Percentiles rank a stretch among this genome's conserved stretches.
Conservation (phyloP, 2,329 filamentous ascomycete species). For the Paecilomyces dactylethromorphus region DNA sequence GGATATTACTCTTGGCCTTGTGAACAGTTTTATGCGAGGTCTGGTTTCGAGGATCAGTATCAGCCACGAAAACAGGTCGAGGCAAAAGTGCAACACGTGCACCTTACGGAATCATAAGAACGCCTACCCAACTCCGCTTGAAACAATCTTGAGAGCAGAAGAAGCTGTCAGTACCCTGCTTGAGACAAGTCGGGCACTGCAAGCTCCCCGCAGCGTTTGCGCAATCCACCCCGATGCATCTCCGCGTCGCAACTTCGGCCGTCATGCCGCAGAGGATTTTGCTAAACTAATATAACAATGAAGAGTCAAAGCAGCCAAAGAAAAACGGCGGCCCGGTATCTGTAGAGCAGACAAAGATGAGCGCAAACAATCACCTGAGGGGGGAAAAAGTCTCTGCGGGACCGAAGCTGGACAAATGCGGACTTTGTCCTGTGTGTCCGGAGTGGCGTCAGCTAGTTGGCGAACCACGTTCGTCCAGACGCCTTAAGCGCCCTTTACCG, state of each 20-base stretch:
- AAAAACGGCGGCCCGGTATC: not conserved
- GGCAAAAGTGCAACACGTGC: conserved; percentile 8
- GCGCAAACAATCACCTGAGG: not conserved
- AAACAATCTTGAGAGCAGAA: conserved; percentile 99
- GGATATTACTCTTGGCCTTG: conserved; percentile 70
- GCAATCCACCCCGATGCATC: conserved; percentile 77
- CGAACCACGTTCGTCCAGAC: not conserved
- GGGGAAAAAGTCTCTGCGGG: not conserved
- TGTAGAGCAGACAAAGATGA: not conserved
- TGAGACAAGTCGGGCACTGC: conserved; percentile 93
- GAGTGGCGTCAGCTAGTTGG: not conserved
- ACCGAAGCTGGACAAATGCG: not conserved
- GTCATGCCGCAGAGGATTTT: conserved; percentile 13
- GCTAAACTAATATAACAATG: not conserved
- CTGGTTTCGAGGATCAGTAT: conserved; percentile 41
- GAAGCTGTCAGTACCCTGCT: conserved; percentile 81
- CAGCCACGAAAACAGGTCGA: not conserved
- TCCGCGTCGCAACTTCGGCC: conserved; percentile 28
- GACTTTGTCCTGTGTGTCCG: not conserved
- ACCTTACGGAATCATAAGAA: conserved; percentile 21
- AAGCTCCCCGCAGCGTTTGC: conserved; percentile 76
- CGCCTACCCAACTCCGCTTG: conserved; percentile 91
- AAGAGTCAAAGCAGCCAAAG: not conserved
- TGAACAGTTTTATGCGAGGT: conserved; percentile 74
- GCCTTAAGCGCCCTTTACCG: not conserved